Percentiles rank a stretch among this genome's conserved stretches.
These are phyloP conservation scores for Phytophthora chlamydospora DNA, from an alignment of 352 stramenopile genomes.

Conservation along the genomic window DNA sequence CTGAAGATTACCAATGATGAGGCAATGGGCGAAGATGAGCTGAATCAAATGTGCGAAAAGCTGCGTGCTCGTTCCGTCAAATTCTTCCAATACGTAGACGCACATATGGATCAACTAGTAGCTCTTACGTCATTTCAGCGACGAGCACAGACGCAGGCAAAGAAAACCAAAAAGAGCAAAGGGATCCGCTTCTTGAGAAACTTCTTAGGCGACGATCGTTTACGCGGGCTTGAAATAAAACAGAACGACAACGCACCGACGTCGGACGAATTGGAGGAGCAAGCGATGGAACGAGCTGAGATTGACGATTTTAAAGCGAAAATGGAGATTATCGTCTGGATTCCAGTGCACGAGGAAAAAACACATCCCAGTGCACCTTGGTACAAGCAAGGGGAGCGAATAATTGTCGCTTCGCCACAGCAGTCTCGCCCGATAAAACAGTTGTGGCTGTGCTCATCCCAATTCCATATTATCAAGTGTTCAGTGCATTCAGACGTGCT, in stretches of 20 bases:
- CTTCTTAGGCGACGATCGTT: constrained; percentile 49
- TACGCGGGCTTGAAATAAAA: constrained; percentile 7
- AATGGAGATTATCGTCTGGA: constrained; percentile 60
- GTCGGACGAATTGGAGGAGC: constrained; percentile 39
- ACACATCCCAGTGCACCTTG: constrained; percentile 47
- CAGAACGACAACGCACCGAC: constrained; percentile 3
- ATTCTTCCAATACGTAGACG: constrained; percentile 75
- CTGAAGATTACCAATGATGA: constrained; percentile 33
- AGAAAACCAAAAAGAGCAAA: constrained; percentile 56
- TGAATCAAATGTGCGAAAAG: constrained; percentile 26
- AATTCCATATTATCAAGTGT: constrained; percentile 65
- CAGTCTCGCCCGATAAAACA: constrained; percentile 48
- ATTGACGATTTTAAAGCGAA: constrained; percentile 74
- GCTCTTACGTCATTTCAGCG: constrained; percentile 25
- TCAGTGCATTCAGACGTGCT: constrained; percentile 49
- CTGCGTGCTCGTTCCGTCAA: constrained; percentile 48
- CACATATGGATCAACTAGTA: constrained; percentile 60
- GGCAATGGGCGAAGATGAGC: constrained; percentile 11
- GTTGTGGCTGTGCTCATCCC: constrained; percentile 66
- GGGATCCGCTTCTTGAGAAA: constrained; percentile 61
- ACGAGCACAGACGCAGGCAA: constrained; percentile 32
- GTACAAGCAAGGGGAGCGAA: constrained; percentile 36
- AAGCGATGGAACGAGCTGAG: constrained; percentile 44
- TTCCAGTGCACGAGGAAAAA: constrained; percentile 54
- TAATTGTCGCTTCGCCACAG: constrained; percentile 55